phyloP scores from a whole-genome alignment of 1,284 basidiomycete species.

The Ganoderma multipileum region DNA sequence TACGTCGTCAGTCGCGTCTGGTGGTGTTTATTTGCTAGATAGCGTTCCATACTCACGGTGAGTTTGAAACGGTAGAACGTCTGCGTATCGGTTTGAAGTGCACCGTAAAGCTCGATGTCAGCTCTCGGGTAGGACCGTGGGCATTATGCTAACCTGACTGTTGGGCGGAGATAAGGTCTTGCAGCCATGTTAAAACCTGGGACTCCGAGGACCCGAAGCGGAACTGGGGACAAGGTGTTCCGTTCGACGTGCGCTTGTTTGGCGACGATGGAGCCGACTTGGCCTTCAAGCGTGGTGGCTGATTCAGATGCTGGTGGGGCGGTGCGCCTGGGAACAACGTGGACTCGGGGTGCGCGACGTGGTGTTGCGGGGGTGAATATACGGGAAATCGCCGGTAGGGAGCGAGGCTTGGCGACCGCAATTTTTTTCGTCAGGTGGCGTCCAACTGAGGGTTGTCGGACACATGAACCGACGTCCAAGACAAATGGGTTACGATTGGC shows the following conservation, averaged over 20 bases:
- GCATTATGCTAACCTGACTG: neutral
- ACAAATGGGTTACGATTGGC: neutral
- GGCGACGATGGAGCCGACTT: neutral
- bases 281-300: neutral
- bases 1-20: neutral
- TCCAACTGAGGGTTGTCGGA: neutral
- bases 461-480: neutral
- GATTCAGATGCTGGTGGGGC: neutral
- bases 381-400: neutral
- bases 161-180: neutral
- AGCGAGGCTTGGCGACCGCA: neutral
- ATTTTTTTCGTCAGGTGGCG: neutral
- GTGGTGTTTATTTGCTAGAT: neutral
- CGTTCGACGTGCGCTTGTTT: neutral
- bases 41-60: neutral
- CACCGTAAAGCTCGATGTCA: neutral
- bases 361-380: neutral
- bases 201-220: neutral
- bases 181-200: neutral
- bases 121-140: neutral
- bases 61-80: neutral
- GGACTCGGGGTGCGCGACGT: neutral
- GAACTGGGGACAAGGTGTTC: neutral
- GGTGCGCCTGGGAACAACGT: neutral
- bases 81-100: neutral